Base-by-base conservation (phyloP, 2,329 filamentous ascomycete genomes). In the Setomelanomma holmii region DNA sequence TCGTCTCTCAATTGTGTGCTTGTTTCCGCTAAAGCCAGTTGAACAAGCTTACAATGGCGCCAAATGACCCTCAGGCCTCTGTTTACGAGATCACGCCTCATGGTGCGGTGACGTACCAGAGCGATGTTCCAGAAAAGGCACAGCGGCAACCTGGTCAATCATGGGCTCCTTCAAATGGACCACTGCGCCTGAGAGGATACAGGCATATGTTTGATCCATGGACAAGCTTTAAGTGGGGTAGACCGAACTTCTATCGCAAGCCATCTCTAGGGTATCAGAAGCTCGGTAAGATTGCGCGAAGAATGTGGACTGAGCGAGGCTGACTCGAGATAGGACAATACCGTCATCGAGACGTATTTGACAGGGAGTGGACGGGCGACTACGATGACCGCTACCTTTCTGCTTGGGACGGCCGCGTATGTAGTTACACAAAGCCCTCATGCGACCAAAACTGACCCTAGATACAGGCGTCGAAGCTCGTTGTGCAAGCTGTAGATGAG, bases 331-430 rank as follows among this genome's bases (percentile, higher is more conserved):
- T 65, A 5, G 51, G 49, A 5, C 51, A 55, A 4, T 40, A 67
- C 45, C 61, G 65, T 11, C 65, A 69, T 45, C 42, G 57, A 14
- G 66, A 69, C 44, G 45, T 55, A 19, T 65, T 69, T 21, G 61
- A 66, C 12, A 59, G 66, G 24, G 52, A 64, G 41, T 67, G 66
- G 64, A 45, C 54, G 1, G 61, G 65, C 2, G 59, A 70, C 34
- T 65, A 66, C 27, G 68, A 69, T 24, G 69, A 72, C 30, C 65
- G 67, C 2, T 72, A 72, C 35, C 59, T 72, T 14, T 70, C 67
- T 7, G 55, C 66, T 0, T 70, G 50, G 45, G 68, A 72, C 34
- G 69, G 68, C 4, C 66, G 62, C 22, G 48, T 68, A 36, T 16
- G 34, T 16, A 16, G 7, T 16, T 2, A 6, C 8, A 7, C 34